These are phyloP conservation scores for Castanopsis chinensis DNA, from an alignment of 306 rosid species.

Conservation along the genomic window DNA sequence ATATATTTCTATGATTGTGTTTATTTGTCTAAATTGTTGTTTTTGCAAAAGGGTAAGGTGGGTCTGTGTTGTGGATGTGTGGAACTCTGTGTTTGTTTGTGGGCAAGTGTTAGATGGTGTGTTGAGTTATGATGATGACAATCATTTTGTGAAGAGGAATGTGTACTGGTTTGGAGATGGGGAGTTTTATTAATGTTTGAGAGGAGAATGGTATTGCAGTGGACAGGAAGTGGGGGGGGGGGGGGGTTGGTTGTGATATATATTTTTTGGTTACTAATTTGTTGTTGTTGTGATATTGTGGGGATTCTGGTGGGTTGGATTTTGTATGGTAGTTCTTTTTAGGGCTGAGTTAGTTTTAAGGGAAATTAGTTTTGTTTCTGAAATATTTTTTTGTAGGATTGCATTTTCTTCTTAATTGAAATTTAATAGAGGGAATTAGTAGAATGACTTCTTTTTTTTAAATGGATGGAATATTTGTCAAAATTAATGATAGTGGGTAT, in stretches of 20 bases:
- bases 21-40: neutral
- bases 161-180: neutral
- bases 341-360: neutral
- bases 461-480: neutral
- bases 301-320: neutral
- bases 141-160: neutral
- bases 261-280: neutral
- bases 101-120: neutral
- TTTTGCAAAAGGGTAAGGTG: neutral
- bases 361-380: neutral
- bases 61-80: neutral
- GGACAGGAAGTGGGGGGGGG: neutral
- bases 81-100: neutral
- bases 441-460: neutral
- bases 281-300: neutral
- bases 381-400: neutral
- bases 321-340: neutral
- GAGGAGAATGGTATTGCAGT: neutral
- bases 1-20: neutral
- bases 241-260: no score
- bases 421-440: no score
- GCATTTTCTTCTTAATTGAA: neutral
- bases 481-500: neutral
- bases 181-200: neutral
- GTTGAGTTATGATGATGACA: no score